These are phyloP conservation scores for Fonsecaea pugnacius DNA, from an alignment of 2,329 filamentous ascomycete genomes.

Conservation along the genomic window DNA sequence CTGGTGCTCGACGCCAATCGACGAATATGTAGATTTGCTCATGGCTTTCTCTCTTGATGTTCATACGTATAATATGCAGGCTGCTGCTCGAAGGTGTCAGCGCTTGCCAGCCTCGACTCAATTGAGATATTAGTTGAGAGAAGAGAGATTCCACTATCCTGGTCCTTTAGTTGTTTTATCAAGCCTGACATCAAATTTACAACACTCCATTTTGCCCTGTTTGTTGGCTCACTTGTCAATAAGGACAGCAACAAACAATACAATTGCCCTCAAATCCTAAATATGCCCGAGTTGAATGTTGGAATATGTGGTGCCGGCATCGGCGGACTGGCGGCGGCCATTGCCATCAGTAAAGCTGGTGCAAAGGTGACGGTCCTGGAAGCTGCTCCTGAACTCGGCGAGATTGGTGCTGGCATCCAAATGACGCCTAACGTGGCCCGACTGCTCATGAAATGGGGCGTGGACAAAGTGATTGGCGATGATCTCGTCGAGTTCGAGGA, in stretches of 20 bases:
- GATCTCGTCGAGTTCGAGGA: constrained; percentile 49
- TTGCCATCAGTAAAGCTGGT: constrained; percentile 48
- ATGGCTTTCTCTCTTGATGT: neutral
- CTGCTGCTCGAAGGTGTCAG: neutral
- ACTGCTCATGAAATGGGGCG: constrained; percentile 47
- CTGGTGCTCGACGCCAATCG: neutral
- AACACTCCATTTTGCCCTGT: neutral
- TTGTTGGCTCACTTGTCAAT: neutral
- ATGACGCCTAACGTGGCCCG: constrained; percentile 38
- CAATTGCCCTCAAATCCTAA: neutral
- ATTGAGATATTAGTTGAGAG: neutral
- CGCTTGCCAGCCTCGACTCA: neutral
- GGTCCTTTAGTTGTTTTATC: neutral
- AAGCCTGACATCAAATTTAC: neutral
- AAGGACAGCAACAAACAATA: neutral
- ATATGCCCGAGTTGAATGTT: constrained; percentile 32
- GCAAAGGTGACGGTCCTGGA: constrained; percentile 38
- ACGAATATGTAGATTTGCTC: neutral
- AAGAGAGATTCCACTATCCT: neutral
- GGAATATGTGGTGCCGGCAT: constrained; percentile 48
- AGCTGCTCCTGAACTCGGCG: constrained; percentile 44
- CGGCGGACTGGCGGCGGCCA: constrained; percentile 52
- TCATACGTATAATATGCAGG: neutral
- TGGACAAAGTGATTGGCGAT: constrained; percentile 47
- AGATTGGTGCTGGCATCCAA: constrained; percentile 43